Evolutionary conservation across 768 basidiomycete genomes (phyloP).

Genomic region (Rhodotorula graminis): DNA sequence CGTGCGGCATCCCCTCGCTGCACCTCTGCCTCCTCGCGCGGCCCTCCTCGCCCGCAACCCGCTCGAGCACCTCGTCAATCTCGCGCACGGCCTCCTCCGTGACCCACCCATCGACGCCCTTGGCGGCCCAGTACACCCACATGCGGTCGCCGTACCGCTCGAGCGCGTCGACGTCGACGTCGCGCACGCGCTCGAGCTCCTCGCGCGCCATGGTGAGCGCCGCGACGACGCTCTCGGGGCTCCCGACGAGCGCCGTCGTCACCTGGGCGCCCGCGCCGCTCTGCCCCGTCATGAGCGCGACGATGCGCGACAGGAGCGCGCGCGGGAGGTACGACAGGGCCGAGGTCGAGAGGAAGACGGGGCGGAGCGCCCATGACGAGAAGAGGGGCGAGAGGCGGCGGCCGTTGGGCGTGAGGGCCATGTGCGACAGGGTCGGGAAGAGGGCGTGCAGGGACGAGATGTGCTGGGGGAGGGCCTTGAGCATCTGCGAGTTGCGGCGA

Average conservation of each 20-base stretch:
- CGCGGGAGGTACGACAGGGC: conserved; percentile 27
- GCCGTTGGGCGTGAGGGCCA: conserved; percentile 64
- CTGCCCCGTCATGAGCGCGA: conserved; percentile 19
- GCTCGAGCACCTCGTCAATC: conserved; percentile 20
- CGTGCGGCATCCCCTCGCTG: conserved; percentile 33
- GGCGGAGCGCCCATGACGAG: conserved; percentile 15
- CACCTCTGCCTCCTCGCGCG: conserved; percentile 20
- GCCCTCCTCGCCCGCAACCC: background rate
- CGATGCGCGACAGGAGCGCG: conserved; percentile 5
- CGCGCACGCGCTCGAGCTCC: conserved; percentile 23
- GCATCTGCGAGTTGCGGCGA: conserved; percentile 48
- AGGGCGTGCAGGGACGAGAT: conserved; percentile 57
- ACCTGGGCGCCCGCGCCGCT: background rate
- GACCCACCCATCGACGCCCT: conserved; percentile 33
- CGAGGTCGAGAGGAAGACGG: conserved; percentile 22
- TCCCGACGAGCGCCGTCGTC: conserved; percentile 13
- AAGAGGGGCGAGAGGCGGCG: conserved; percentile 50
- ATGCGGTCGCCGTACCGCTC: background rate
- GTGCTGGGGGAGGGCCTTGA: conserved; percentile 51
- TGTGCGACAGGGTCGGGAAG: conserved; percentile 65
- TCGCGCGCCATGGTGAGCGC: conserved; percentile 26
- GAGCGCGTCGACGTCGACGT: conserved; percentile 14
- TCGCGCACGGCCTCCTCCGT: conserved; percentile 14
- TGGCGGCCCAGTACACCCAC: conserved; percentile 31
- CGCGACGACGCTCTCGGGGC: conserved; percentile 25